phyloP scores from a whole-genome alignment of 106 monocot species.

The Iris macrosiphon region DNA sequence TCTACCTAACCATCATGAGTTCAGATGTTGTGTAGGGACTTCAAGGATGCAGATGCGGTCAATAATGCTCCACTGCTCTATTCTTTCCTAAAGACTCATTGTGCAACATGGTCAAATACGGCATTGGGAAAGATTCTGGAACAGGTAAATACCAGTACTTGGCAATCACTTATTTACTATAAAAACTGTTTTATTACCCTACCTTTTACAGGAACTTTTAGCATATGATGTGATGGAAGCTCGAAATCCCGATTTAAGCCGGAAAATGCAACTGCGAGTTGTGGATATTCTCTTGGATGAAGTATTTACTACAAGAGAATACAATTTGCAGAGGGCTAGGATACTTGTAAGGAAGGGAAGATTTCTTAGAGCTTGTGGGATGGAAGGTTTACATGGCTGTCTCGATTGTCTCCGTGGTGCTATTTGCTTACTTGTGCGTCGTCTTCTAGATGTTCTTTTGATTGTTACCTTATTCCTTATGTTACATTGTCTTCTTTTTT shows the following conservation, averaged over 20 bases:
- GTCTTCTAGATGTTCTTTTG: neutral
- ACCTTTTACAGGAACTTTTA: constrained; percentile 52
- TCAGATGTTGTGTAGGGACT: constrained; percentile 64
- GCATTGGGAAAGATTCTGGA: constrained; percentile 54
- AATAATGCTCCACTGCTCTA: constrained; percentile 54
- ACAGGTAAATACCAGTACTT: constrained; percentile 39
- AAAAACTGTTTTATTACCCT: neutral
- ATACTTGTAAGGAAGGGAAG: constrained; percentile 56
- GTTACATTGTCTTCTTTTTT: constrained; percentile 3
- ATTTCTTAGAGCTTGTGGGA: constrained; percentile 44
- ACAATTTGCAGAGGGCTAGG: constrained; percentile 43
- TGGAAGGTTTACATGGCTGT: constrained; percentile 40
- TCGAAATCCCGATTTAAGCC: constrained; percentile 31
- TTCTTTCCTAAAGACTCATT: constrained; percentile 19
- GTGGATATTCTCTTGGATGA: constrained; percentile 52
- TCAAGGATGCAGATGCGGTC: constrained; percentile 15
- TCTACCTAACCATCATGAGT: constrained; percentile 10
- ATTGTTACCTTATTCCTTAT: constrained; percentile 6
- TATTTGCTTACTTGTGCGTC: constrained; percentile 61
- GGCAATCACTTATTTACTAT: neutral
- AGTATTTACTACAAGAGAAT: constrained; percentile 43
- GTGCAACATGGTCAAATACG: constrained; percentile 23
- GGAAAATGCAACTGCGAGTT: constrained; percentile 46
- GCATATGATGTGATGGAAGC: constrained; percentile 47
- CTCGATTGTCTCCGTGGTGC: constrained; percentile 64